Percentiles rank a stretch among this genome's conserved stretches.
phyloP scores from a whole-genome alignment of 257 asterid species.

The Dorcoceras hygrometricum region DNA sequence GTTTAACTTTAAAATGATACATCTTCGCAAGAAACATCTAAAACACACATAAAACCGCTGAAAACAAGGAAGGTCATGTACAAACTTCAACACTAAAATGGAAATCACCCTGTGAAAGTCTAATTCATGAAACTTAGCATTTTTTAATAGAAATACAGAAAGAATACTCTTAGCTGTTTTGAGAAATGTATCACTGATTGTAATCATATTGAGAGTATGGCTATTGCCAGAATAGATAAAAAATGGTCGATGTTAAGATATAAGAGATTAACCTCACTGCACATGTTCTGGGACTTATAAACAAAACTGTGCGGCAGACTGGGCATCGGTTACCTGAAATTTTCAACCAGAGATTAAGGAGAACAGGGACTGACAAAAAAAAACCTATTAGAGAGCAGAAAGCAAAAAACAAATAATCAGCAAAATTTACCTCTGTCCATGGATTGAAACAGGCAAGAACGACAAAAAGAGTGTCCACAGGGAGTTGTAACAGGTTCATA shows the following conservation, averaged over 20 bases:
- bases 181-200: background rate
- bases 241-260: background rate
- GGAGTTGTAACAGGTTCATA: conserved; percentile 94
- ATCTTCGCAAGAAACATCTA: conserved; percentile 9
- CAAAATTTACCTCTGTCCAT: conserved; percentile 83
- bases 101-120: conserved; percentile 1
- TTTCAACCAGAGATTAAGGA: conserved; percentile 6
- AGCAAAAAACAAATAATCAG: conserved; percentile 16
- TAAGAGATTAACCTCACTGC: conserved; percentile 68
- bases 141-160: background rate
- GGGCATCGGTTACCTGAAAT: conserved; percentile 88
- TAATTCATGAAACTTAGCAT: background rate
- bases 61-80: conserved; percentile 4
- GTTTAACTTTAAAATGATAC: background rate
- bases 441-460: conserved; percentile 89
- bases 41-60: conserved; percentile 8
- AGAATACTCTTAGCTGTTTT: background rate
- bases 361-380: background rate
- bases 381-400: background rate
- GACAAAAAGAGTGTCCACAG: conserved; percentile 98
- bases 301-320: conserved; percentile 86
- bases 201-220: background rate
- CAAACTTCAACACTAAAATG: background rate
- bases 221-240: background rate
- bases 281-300: conserved; percentile 76